These are phyloP conservation scores for Trichocomaceae sp. DNA, from an alignment of 2,329 filamentous ascomycete genomes.

Conservation along the genomic window DNA sequence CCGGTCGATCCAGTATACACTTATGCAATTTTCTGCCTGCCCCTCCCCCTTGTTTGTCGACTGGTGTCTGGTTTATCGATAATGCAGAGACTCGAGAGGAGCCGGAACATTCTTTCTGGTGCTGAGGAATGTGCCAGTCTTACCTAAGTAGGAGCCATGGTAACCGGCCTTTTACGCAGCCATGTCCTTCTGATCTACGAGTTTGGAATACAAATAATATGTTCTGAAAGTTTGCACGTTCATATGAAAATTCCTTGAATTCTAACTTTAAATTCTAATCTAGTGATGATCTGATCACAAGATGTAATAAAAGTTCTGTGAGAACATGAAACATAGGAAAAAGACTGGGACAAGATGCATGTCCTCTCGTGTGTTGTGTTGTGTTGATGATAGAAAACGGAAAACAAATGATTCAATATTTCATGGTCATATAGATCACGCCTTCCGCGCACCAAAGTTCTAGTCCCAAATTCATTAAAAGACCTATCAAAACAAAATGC, in stretches of 20 bases:
- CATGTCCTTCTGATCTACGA: background rate
- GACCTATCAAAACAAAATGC: conserved; percentile 17
- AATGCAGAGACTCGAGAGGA: background rate
- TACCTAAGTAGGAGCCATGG: no score
- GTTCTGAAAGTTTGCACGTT: background rate
- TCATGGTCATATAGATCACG: background rate
- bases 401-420: background rate
- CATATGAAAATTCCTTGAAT: background rate
- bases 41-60: background rate
- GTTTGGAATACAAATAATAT: background rate
- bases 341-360: background rate
- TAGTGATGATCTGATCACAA: background rate
- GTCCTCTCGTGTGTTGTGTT: no score
- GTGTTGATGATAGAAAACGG: background rate
- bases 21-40: background rate
- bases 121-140: background rate
- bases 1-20: background rate
- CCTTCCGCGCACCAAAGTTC: conserved; percentile 7
- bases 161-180: background rate
- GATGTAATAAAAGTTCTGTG: background rate
- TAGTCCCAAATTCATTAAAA: conserved; percentile 18
- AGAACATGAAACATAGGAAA: background rate
- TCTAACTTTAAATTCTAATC: background rate
- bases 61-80: background rate
- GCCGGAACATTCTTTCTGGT: background rate